Evolutionary conservation across 371 early-diverging fungal species (phyloP).

Genomic region (Nosema muscidifuracis): DNA sequence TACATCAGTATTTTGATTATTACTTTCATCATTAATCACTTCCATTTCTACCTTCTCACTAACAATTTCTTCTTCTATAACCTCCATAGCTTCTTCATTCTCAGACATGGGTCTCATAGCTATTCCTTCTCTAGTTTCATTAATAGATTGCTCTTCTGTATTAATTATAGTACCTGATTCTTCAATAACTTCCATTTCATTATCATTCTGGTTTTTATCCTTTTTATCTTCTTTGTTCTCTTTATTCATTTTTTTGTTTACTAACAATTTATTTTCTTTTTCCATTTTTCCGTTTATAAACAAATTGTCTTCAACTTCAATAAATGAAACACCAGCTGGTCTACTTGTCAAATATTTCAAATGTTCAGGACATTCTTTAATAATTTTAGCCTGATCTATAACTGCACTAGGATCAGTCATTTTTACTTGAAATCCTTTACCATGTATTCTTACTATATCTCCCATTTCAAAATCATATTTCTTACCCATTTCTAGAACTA

Average conservation of each 20-base stretch:
- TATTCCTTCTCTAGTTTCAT: too few species aligned
- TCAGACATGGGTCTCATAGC: too few species aligned
- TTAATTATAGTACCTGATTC: too few species aligned
- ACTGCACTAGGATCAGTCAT: background rate
- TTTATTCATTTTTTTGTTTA: background rate
- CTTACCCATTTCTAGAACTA: background rate
- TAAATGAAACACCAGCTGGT: too few species aligned
- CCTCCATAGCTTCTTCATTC: background rate
- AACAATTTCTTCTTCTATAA: background rate
- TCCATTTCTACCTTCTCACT: background rate
- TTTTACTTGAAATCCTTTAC: background rate
- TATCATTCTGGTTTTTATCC: background rate
- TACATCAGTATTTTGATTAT: background rate
- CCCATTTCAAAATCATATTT: background rate
- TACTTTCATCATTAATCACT: background rate
- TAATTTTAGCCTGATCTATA: background rate
- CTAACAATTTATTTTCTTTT: background rate
- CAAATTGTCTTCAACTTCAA: background rate
- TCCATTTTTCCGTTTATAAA: background rate
- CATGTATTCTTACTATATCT: constrained; percentile 5
- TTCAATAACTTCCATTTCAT: too few species aligned
- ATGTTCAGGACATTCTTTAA: background rate
- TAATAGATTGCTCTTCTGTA: too few species aligned
- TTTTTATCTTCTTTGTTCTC: background rate
- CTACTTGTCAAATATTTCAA: background rate